Evolutionary conservation across 129 eudicot genomes (phyloP), one percentile per base, ranked within the genome.

Genomic region (Lactuca sativa): DNA sequence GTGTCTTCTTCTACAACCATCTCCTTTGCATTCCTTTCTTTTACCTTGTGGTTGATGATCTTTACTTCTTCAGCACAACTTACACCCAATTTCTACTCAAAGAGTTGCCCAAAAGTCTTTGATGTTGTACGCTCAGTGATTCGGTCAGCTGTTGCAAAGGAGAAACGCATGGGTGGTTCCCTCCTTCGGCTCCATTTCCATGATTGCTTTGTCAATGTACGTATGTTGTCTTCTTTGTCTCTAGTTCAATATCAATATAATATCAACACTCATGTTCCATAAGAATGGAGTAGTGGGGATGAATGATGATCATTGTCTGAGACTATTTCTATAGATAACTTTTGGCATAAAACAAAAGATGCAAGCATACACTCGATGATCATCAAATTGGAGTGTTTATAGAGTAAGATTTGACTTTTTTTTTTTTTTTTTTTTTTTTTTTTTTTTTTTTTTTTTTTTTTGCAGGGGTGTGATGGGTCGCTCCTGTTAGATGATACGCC

Each of bases 381-480:
- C 15, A 12, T 47, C 15, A 47, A 0, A n/a, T 47, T 12, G 15
- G 15, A 47, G 52, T 47, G 52, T 47, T 4, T 47, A 12, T 47
- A 11, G 52, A 3, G 0, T 47, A 47, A 2, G 52, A 10, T 47
- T 47, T 47, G 49, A 43, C 13, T 13, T 30, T 56, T 2, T 64
- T 13, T 30, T 56, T 2, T 64, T 13, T 30, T 56, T 2, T 64
- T 13, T 30, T 56, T 2, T 64, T 13, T 30, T 56, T 2, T 64
- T 13, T 30, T 56, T 2, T 64, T 13, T 30, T 56, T 2, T 64
- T 13, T 30, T 56, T 2, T 64, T n/a, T 13, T 30, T 56, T 2
- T 64, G 31, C 70, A 88, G 91, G 95, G 95, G 4, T 85, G 91
- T 34, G 95, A 88, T 37, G 95, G 81, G 34, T 88, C 95, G 3